Conservation (phyloP, 2,329 filamentous ascomycete genomes). For the Colletotrichum cuscutae region DNA sequence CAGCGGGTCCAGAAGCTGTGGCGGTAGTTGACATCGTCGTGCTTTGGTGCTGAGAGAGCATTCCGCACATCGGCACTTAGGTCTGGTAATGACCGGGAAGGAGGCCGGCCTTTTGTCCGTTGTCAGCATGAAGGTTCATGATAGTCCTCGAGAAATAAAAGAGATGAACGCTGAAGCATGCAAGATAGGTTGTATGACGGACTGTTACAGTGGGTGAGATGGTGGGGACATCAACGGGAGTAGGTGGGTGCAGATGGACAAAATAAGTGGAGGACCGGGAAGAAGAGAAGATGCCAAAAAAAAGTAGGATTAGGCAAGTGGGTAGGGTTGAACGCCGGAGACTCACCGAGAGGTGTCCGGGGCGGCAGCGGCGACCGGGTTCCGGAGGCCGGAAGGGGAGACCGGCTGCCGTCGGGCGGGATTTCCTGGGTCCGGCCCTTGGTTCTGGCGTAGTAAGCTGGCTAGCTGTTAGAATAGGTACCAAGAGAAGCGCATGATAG, state of each 20-base stretch:
- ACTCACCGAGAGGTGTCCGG: conserved; percentile 29
- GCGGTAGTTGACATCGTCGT: conserved; percentile 23
- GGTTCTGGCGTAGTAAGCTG: conserved; percentile 33
- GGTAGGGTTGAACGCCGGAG: conserved; percentile 1
- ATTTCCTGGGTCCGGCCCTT: conserved; percentile 34
- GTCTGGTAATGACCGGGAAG: conserved; percentile 28
- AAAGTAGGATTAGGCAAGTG: conserved; percentile 11
- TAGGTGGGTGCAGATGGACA: not conserved
- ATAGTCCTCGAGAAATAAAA: not conserved
- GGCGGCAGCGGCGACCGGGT: conserved; percentile 30
- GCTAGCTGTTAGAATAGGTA: not conserved
- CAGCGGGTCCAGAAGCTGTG: conserved; percentile 33
- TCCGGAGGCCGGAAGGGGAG: conserved; percentile 22
- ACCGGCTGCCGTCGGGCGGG: conserved; percentile 30
- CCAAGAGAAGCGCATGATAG: not conserved
- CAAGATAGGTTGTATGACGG: not conserved
- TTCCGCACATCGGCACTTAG: conserved; percentile 32
- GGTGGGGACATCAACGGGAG: not conserved
- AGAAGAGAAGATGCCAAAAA: not conserved
- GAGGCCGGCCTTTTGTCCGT: not conserved
- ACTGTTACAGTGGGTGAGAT: not conserved
- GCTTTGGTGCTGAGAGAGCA: conserved; percentile 23
- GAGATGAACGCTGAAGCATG: not conserved
- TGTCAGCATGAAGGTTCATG: not conserved
- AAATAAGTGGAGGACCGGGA: not conserved